Evolutionary conservation across 202 grass and related monocot species (phyloP), one percentile per base, ranked within the genome.

Genomic region (Carex sylvatica): DNA sequence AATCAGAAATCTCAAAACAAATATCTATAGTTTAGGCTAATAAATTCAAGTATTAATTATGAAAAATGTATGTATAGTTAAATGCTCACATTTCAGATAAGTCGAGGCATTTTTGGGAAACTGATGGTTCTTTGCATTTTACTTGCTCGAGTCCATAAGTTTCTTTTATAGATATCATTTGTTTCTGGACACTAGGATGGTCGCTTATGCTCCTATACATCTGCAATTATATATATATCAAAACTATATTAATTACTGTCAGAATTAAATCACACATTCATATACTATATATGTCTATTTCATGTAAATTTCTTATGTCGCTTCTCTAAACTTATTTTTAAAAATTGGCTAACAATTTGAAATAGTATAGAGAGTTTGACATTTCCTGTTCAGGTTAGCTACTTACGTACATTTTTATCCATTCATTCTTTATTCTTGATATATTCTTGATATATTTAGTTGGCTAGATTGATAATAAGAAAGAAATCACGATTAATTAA

Each of bases 141-240:
- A 11, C 15, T 77, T 65, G 49, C 28, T 61, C 10, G 40, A 55
- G 1, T 56, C 28, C 65, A n/a, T 36, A 14, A 30, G 47, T 82
- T 55, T 14, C 36, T 15, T 82, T 59, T 13, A 13, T 78, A 46
- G 78, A 62, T 36, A 38, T 77, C 5, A 75, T 81, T 6, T 30
- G 33, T 15, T 85, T 82, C 19, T 88, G 70, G 52, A 64, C 16
- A 47, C 20, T 88, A 20, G 69, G 47, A 85, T 88, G 78, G 23
- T 65, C 49, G 31, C 36, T 71, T 58, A 81, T 38, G 77, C 65
- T 88, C 73, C 87, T 88, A 80, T 85, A 79, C 83, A 85, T 88
- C 87, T 88, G 82, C 18, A 44, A 70, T 30, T 36, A 77, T 16
- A 28, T 28, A 79, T 28, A 28, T 28, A 79, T 28, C 42, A n/a